Evolutionary conservation across 306 rosid species (phyloP).

Genomic region (Casuarina equisetifolia): DNA sequence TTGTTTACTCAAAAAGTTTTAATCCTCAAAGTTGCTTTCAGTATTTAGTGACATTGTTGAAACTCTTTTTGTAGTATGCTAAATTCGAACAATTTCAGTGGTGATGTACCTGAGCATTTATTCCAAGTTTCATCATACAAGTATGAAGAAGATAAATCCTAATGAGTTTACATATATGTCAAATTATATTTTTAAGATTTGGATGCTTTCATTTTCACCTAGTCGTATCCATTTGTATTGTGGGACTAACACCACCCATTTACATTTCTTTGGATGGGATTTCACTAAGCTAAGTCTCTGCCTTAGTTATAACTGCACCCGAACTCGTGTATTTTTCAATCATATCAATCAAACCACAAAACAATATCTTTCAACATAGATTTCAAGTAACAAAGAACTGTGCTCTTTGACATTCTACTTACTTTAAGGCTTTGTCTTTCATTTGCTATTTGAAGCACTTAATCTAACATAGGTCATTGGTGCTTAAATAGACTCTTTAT

Average conservation of each 20-base stretch:
- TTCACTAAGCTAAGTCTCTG: not conserved
- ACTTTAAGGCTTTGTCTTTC: not conserved
- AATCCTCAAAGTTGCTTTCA: not conserved
- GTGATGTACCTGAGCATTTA: constrained; percentile 70
- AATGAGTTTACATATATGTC: constrained; percentile 14
- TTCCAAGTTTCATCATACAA: constrained; percentile 65
- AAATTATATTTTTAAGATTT: constrained; percentile 12
- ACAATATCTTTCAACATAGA: constrained; percentile 4
- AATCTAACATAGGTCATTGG: not conserved
- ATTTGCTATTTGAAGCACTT: not conserved
- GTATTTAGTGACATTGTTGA: constrained; percentile 37
- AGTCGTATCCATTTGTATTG: no score
- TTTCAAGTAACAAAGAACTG: not conserved
- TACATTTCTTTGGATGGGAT: not conserved
- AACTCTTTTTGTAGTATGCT: constrained; percentile 67
- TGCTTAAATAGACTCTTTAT: not conserved
- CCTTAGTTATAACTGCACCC: not conserved
- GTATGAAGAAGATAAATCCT: constrained; percentile 48
- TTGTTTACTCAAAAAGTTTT: not conserved
- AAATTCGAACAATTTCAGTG: constrained; percentile 65
- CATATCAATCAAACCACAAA: no score
- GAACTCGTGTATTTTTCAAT: no score
- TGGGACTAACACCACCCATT: no score
- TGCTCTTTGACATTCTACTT: no score
- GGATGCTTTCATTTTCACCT: not conserved